Base-by-base conservation (phyloP, 2,329 filamentous ascomycete genomes). In the Tolypocladium endophyticum region DNA sequence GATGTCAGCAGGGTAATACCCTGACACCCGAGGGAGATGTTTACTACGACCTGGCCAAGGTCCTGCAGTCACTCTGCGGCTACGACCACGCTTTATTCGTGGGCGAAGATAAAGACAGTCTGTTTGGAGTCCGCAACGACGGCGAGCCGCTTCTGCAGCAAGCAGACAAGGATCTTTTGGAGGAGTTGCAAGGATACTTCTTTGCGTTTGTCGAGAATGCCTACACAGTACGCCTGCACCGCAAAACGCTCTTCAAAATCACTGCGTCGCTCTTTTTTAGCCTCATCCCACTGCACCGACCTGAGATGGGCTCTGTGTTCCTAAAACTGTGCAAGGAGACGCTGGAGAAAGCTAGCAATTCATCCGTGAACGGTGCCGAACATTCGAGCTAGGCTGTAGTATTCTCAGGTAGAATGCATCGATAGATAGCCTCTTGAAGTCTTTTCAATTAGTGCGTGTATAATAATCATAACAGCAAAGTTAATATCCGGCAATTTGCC, bases 21-120 rank as follows among this genome's bases (percentile, higher is more conserved):
- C 60, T 71, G 4, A 71, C 69, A 9, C 59, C 64, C 4, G 67
- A 68, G 54, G 69, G 69, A 36, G 69, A 71, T 58, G 64, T 70
- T 50, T 61, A 69, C 60, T 70, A 70, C 63, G 69, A 71, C 57
- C 64, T 71, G 4, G 68, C 64, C 59, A 71, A 71, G 63, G 68
- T 70, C 3, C 61, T 70, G 23, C 69, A 71, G 61, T 67, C 64
- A 6, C 66, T 71, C 12, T 67, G 65, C 53, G 69, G 69, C 20
- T 70, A 70, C 59, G 69, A 70, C 56, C 67, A 71, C 63, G 59
- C 70, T 58, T 61, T 70, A 18, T 67, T 70, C 53, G 61, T 67
- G 60, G 60, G 59, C 55, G 65, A 65, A 12, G 63, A 64, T 55
- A 63, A 63, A 41, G 38, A 64, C 36, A 60, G 65, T 52, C 55